phyloP scores from a whole-genome alignment of 768 basidiomycete species.

The Auricularia auricula-judae region DNA sequence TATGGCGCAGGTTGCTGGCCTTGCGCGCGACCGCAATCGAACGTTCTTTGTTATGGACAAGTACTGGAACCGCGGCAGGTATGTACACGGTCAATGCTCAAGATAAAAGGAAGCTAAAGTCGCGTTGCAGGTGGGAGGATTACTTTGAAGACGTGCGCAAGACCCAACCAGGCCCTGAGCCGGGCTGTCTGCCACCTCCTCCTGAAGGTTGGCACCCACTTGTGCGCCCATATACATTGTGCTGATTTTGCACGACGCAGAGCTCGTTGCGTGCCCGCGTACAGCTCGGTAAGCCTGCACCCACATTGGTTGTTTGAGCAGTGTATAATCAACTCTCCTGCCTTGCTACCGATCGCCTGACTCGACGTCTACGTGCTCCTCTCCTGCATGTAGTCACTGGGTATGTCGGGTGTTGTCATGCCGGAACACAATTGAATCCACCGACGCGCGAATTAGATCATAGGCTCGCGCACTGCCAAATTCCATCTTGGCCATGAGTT shows the following conservation, averaged over 20 bases:
- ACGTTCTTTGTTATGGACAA: conserved; percentile 63
- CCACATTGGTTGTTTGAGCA: neutral
- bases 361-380: neutral
- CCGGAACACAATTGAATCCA: no score
- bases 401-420: no score
- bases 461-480: conserved; percentile 54
- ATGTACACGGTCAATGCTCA: conserved; percentile 12
- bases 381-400: no score
- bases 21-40: conserved; percentile 55
- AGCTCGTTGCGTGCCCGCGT: conserved; percentile 63
- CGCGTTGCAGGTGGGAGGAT: conserved; percentile 44
- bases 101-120: neutral
- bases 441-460: conserved; percentile 26
- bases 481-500: conserved; percentile 52
- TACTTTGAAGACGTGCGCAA: conserved; percentile 45
- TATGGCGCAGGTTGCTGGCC: conserved; percentile 53
- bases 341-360: neutral
- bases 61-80: conserved; percentile 68
- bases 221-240: neutral
- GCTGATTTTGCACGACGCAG: conserved; percentile 21
- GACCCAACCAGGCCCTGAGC: conserved; percentile 52
- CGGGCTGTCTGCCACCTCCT: conserved; percentile 49
- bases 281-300: conserved; percentile 40
- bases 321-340: no score
- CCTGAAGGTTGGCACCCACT: conserved; percentile 37